These are phyloP conservation scores for Ziziphus jujuba DNA, from an alignment of 306 rosid species.

Conservation along the genomic window DNA sequence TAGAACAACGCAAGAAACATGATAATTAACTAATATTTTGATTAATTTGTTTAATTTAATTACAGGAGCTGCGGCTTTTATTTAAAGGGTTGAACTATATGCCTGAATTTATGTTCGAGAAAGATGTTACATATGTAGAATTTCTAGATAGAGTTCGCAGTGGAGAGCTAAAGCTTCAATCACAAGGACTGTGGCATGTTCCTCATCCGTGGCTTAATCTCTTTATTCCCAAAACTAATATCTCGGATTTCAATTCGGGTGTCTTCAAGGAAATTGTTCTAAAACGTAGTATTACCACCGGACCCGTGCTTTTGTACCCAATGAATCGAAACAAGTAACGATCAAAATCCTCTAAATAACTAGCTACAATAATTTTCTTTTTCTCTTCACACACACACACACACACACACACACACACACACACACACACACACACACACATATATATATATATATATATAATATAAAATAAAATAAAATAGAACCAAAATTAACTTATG, in stretches of 20 bases:
- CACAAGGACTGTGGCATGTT: conserved; percentile 84
- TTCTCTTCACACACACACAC: too few species aligned
- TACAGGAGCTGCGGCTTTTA: conserved; percentile 52
- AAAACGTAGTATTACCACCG: conserved; percentile 60
- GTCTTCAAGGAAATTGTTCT: conserved; percentile 65
- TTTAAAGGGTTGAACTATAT: conserved; percentile 52
- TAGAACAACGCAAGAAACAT: not conserved
- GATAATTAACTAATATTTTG: not conserved
- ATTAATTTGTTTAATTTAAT: not conserved
- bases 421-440: too few species aligned
- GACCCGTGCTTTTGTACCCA: conserved; percentile 74
- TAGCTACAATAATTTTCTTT: too few species aligned
- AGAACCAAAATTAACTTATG: not conserved
- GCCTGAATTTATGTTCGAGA: conserved; percentile 64
- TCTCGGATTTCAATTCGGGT: conserved; percentile 54
- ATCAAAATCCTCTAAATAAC: not conserved
- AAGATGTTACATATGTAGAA: conserved; percentile 56
- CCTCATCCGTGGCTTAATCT: conserved; percentile 95
- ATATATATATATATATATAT: too few species aligned
- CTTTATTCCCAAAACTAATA: conserved; percentile 65
- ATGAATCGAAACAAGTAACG: conserved; percentile 82
- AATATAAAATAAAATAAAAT: not conserved
- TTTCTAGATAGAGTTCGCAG: conserved; percentile 73
- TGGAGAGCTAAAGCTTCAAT: conserved; percentile 72
- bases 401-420: too few species aligned